Percentiles rank a stretch among this genome's conserved stretches.
phyloP scores from a whole-genome alignment of 345 rosid genomes.

The Linum trigynum region DNA sequence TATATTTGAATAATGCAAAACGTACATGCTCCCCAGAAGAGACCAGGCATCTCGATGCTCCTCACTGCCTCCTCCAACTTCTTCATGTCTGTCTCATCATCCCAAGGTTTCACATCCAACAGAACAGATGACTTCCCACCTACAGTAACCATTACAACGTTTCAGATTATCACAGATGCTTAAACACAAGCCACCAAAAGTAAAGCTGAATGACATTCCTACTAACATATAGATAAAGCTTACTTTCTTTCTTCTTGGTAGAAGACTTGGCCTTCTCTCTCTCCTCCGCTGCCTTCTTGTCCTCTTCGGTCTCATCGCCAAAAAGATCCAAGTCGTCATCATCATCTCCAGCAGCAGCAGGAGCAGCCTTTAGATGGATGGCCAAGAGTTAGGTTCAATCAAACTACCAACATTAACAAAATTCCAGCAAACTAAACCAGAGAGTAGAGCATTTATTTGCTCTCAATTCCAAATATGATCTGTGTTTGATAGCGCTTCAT shows the following conservation, averaged over 20 bases:
- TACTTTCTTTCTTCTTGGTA: conserved; percentile 69
- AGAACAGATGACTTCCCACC: conserved; percentile 95
- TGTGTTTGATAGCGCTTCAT: too few relatives aligned
- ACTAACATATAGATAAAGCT: conserved; percentile 4
- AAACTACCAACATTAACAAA: background rate
- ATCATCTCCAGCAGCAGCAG: conserved; percentile 46
- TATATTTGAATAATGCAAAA: background rate
- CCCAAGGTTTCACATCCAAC: conserved; percentile 93
- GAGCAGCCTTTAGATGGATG: conserved; percentile 5
- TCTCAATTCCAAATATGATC: too few relatives aligned
- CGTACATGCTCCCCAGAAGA: conserved; percentile 94
- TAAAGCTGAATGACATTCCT: background rate
- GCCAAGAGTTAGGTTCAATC: background rate
- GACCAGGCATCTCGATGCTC: conserved; percentile 68
- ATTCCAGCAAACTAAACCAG: background rate
- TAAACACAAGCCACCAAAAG: too few relatives aligned
- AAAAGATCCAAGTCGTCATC: conserved; percentile 90
- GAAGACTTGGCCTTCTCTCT: conserved; percentile 68
- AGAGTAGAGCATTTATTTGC: background rate
- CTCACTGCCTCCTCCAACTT: conserved; percentile 73
- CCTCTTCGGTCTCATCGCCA: conserved; percentile 95
- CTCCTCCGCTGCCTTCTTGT: conserved; percentile 85
- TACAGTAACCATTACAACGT: conserved; percentile 11
- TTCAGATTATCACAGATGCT: too few relatives aligned
- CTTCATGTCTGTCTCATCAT: conserved; percentile 98